Evolutionary conservation across 805 yeast genomes (phyloP), one percentile per base, ranked within the genome.

Genomic region (Metschnikowia dekortorum): DNA sequence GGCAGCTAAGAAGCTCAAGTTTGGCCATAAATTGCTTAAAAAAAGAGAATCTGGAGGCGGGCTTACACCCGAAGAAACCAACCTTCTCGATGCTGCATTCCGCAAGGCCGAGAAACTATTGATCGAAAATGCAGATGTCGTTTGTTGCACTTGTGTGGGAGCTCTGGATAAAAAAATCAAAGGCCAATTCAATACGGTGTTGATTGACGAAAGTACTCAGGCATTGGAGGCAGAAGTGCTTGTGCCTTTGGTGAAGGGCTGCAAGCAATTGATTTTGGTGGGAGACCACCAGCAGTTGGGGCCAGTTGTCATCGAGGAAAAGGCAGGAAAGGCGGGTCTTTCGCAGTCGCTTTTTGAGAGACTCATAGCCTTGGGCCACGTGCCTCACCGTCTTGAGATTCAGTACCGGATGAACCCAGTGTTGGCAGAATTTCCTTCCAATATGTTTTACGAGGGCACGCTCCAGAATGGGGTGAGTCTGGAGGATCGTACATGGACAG

Each of bases 221-320:
- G 92, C 97, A 2, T 80, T 92, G 0, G 98, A 91, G 66, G 96
- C 97, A 1, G 96, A 90, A 66, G 82, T 87, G 60, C 75, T 91
- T 60, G 89, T 91, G 56, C 97, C 98, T 10, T 80, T 91, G 36
- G 89, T 86, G 2, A 86, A 84, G 57, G 96, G 97, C 28, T 90
- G 95, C 42, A 86, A 85, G 62, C 97, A 91, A 64, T 89, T 90
- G 6, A 81, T 91, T 42, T 71, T 91, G 33, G 97, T 90, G 36
- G 98, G 98, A 62, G 98, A 91, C 66, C 97, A 92, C 68, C 92
- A 89, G 69, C 98, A 91, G 71, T 74, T 91, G 56, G 97, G 97
- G 1, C 97, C 98, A 0, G 95, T 90, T 26, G 85, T 92, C 44
- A 67, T 88, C 49, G 89, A 88, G 58, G 80, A 82, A 59, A 78